Evolutionary conservation across 441 rosid genomes (phyloP), one percentile per base, ranked within the genome.

Genomic region (Populus tomentosa): DNA sequence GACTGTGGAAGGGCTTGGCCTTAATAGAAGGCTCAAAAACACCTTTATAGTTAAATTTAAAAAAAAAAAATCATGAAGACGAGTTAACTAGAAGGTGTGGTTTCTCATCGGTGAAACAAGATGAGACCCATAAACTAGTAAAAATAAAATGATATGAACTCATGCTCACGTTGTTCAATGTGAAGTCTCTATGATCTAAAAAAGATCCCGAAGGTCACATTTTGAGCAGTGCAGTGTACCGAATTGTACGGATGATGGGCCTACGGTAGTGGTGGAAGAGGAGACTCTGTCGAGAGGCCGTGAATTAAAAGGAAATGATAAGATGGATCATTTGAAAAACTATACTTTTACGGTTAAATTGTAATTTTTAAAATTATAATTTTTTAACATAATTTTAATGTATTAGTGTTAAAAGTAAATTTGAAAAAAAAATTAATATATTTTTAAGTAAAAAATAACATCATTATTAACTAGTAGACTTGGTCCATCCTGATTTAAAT

Each of bases 241-340:
- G 21, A 3, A 61, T n/a, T n/a, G 14, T 21, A 61, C 28, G 28
- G 65, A 21, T 61, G 24, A 9, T 59, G 23, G 24, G 23, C 10
- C 3, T n/a, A 3, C 3, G 28, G 14, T 61, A 26, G 65, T 2
- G 71, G 32, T 26, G 10, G 30, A 9, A 28, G 68, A 21, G 40
- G 2, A 8, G 42, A 42, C 28, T 18, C n/a, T n/a, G 4, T 1
- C 3, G 36, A 8, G 50, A 30, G 24, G 65, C 7, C 16, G 66
- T 3, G 35, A 16, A 26, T 21, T 16, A 3, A 2, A 77, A 50
- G 53, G 36, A 38, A 9, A 73, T 38, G 79, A 81, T 77, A 16
- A 79, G 76, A 79, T 42, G 56, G 73, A 69, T 63, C 71, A 56
- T 32, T 32, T 32, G 33, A 32, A 32, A 32, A 32, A 32, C 33